Percentiles rank a stretch among this genome's conserved stretches.
phyloP scores from a whole-genome alignment of 1,139 yeast species.

The Nematodospora anomalae region DNA sequence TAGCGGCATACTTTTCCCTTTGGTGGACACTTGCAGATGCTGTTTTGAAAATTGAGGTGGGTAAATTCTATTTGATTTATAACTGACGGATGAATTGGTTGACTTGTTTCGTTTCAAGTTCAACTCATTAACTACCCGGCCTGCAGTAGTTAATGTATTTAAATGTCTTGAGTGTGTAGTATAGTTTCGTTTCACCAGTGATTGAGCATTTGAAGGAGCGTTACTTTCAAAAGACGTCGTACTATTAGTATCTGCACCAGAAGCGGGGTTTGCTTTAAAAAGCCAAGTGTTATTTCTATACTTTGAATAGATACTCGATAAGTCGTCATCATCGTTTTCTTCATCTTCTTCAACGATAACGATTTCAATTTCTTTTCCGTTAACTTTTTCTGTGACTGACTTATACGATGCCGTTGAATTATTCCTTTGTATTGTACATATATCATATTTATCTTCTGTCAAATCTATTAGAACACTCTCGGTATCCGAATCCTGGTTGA shows the following conservation, averaged over 20 bases:
- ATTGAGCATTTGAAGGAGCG: constrained; percentile 1
- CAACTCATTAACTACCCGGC: constrained; percentile 9
- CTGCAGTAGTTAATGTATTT: constrained; percentile 6
- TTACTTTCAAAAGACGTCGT: constrained; percentile 4
- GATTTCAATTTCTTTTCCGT: constrained; percentile 48
- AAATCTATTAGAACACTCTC: constrained; percentile 46
- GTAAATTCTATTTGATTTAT: constrained; percentile 22
- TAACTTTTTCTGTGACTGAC: constrained; percentile 41
- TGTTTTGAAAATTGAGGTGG: constrained; percentile 10
- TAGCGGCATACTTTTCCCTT: constrained; percentile 11
- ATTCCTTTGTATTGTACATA: constrained; percentile 36
- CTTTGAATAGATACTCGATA: constrained; percentile 46
- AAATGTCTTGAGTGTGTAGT: constrained; percentile 1
- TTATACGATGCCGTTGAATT: constrained; percentile 37
- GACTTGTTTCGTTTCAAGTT: constrained; percentile 14
- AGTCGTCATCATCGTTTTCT: constrained; percentile 33
- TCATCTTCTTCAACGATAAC: constrained; percentile 44
- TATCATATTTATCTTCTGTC: constrained; percentile 41
- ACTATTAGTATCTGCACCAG: constrained; percentile 1
- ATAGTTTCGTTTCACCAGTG: background rate
- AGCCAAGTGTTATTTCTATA: constrained; percentile 35
- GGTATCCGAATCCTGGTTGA: constrained; percentile 20
- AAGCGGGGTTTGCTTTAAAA: constrained; percentile 22
- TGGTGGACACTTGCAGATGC: background rate
- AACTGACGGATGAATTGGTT: constrained; percentile 16